A percentile compares a stretch with the other conserved stretches of the same genome.
phyloP scores from a whole-genome alignment of 768 basidiomycete genomes.

The Pleurotus cornucopiae region DNA sequence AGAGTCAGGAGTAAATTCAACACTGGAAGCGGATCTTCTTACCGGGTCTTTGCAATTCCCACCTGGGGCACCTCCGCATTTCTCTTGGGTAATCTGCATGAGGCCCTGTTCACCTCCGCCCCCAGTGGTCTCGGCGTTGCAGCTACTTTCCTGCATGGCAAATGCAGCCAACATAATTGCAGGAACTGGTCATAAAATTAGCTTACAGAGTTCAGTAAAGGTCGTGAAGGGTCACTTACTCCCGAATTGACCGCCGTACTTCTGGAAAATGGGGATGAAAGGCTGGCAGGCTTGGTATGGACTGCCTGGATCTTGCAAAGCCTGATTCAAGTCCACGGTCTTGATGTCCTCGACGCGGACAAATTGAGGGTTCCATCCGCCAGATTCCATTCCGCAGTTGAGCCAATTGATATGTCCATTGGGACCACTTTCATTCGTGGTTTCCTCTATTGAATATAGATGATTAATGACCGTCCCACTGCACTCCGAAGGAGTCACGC shows the following conservation, averaged over 20 bases:
- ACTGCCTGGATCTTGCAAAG: constrained; percentile 42
- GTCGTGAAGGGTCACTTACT: constrained; percentile 1
- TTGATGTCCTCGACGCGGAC: constrained; percentile 51
- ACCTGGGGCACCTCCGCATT: constrained; percentile 57
- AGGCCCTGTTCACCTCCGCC: constrained; percentile 81
- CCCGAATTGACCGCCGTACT: constrained; percentile 43
- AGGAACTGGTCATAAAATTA: constrained; percentile 34
- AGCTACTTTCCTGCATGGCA: constrained; percentile 82
- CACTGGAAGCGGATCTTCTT: constrained; percentile 11
- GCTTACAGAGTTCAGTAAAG: not conserved
- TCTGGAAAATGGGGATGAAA: constrained; percentile 52
- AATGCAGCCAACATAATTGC: constrained; percentile 80
- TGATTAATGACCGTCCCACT: not conserved
- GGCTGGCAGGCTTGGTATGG: constrained; percentile 58
- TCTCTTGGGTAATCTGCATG: constrained; percentile 82
- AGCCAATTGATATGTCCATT: constrained; percentile 74
- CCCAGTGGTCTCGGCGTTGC: constrained; percentile 63
- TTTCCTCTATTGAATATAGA: constrained; percentile 31
- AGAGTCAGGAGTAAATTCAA: not conserved
- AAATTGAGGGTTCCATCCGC: constrained; percentile 71
- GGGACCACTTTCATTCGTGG: constrained; percentile 51
- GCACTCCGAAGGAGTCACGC: constrained; percentile 12
- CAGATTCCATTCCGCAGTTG: constrained; percentile 65
- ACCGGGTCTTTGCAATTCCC: constrained; percentile 46
- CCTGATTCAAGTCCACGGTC: constrained; percentile 38